Evolutionary conservation across 2,329 filamentous ascomycete genomes (phyloP).

Genomic region (Pestalotiopsis sp.): DNA sequence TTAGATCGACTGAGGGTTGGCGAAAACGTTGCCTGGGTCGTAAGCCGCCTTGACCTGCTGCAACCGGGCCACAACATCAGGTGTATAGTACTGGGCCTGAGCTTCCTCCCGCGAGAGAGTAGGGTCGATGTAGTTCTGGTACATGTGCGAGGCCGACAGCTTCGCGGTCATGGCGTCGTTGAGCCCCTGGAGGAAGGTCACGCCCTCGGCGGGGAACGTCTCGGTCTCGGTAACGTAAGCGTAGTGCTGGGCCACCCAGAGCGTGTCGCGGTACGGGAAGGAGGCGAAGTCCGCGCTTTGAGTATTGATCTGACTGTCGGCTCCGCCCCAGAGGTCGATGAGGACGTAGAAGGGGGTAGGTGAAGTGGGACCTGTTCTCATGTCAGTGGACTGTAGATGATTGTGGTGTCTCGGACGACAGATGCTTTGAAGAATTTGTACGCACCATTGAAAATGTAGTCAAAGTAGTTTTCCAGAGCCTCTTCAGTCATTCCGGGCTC

Average conservation of each 20-base stretch:
- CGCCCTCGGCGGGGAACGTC: constrained; percentile 21
- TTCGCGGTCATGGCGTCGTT: constrained; percentile 21
- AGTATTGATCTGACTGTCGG: constrained; percentile 31
- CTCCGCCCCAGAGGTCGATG: constrained; percentile 35
- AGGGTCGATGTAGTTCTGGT: constrained; percentile 29
- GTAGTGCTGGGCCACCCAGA: constrained; percentile 37
- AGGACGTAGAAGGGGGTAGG: constrained; percentile 33
- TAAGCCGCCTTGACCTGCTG: constrained; percentile 23
- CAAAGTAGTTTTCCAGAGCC: constrained; percentile 28
- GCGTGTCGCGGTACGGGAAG: constrained; percentile 31
- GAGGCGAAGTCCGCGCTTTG: constrained; percentile 18
- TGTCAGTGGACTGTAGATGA: background rate
- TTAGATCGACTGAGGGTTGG: constrained; percentile 28
- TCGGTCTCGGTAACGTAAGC: constrained; percentile 18
- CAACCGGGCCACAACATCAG: constrained; percentile 17
- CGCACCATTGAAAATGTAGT: constrained; percentile 18
- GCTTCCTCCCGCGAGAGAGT: constrained; percentile 23
- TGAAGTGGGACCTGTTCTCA: background rate
- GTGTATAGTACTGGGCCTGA: constrained; percentile 25
- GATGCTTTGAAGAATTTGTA: no score
- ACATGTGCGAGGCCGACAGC: constrained; percentile 22
- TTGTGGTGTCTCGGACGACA: background rate
- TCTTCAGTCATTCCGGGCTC: constrained; percentile 25
- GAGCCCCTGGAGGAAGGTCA: constrained; percentile 24
- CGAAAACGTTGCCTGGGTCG: constrained; percentile 28